Conservation (phyloP, 202 grass and related monocot species). For the Cymbopogon flexuosus region DNA sequence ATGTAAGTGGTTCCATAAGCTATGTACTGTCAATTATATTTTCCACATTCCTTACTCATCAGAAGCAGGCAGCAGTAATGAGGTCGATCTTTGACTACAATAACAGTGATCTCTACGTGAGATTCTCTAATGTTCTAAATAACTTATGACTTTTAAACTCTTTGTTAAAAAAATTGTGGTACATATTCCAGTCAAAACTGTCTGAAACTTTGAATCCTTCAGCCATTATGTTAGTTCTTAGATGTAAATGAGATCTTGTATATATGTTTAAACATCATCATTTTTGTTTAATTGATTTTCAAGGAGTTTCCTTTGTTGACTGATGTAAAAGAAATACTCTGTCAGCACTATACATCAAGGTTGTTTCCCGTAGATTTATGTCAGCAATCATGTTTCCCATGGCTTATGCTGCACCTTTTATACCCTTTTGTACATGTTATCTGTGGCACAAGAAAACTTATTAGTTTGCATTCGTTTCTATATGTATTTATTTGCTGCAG, state of each 20-base stretch:
- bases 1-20: constrained; percentile 58
- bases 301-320: not conserved
- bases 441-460: constrained; percentile 26
- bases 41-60: not conserved
- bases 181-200: not conserved
- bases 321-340: not conserved
- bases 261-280: not conserved
- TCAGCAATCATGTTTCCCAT: not conserved
- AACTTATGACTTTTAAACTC: not conserved
- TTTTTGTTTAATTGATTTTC: not conserved
- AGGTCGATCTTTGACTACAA: not conserved
- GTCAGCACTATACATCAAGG: not conserved
- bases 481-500: constrained; percentile 39
- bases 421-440: constrained; percentile 13
- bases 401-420: not conserved
- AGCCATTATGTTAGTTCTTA: not conserved
- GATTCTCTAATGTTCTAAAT: not conserved
- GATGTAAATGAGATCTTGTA: not conserved
- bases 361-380: not conserved
- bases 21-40: not conserved
- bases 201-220: not conserved
- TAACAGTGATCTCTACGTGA: not conserved
- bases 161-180: too few relatives aligned
- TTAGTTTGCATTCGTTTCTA: not conserved
- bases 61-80: not conserved